Evolutionary conservation across 768 basidiomycete genomes (phyloP).

Genomic region (Pleurotus platypus): DNA sequence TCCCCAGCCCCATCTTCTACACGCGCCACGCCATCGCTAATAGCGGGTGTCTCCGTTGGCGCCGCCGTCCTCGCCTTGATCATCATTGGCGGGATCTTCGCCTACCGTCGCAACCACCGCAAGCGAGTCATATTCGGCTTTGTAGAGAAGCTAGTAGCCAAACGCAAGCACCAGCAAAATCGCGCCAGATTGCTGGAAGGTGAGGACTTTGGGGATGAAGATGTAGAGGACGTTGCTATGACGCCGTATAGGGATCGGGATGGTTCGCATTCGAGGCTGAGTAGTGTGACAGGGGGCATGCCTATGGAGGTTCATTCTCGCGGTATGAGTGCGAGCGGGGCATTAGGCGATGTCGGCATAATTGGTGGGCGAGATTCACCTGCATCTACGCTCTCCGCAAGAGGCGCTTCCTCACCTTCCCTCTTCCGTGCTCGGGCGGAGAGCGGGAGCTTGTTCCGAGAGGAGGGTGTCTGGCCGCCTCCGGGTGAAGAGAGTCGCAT

Average conservation of each 20-base stretch:
- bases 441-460: conserved; percentile 43
- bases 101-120: conserved; percentile 4
- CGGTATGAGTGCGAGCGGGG: background rate
- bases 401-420: conserved; percentile 21
- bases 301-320: background rate
- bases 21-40: background rate
- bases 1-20: background rate
- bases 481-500: conserved; percentile 28
- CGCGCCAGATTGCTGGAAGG: conserved; percentile 10
- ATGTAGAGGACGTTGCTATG: background rate
- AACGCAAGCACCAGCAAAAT: background rate
- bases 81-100: conserved; percentile 6
- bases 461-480: conserved; percentile 41
- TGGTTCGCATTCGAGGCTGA: background rate
- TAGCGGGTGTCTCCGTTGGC: conserved; percentile 5
- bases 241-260: background rate
- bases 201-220: conserved; percentile 10
- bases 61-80: background rate
- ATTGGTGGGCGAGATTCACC: background rate
- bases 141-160: background rate
- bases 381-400: background rate
- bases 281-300: background rate
- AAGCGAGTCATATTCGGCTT: conserved; percentile 2
- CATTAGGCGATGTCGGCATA: background rate
- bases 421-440: conserved; percentile 38